Percentiles rank a stretch among this genome's conserved stretches.
These are phyloP conservation scores for Penicillium polonicum DNA, from an alignment of 2,329 filamentous ascomycete genomes.

Conservation along the genomic window DNA sequence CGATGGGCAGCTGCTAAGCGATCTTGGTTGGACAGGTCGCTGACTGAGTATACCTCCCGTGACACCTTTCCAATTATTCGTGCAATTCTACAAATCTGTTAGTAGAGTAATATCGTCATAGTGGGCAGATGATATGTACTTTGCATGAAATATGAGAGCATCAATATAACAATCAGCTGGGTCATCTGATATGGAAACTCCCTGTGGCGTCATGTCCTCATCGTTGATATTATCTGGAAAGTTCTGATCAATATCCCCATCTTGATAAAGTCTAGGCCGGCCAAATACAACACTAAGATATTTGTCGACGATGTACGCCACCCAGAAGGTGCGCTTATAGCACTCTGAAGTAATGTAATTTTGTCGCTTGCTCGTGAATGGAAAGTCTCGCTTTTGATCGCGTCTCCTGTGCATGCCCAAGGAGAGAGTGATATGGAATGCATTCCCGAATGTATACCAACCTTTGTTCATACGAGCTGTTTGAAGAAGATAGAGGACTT, in stretches of 20 bases:
- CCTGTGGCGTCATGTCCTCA: constrained; percentile 49
- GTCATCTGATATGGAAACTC: constrained; percentile 29
- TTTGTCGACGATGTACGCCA: constrained; percentile 57
- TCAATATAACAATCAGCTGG: constrained; percentile 28
- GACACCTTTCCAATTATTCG: constrained; percentile 26
- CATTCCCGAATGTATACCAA: constrained; percentile 50
- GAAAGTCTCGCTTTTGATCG: constrained; percentile 16
- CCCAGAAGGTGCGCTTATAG: constrained; percentile 57
- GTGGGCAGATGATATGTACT: constrained; percentile 15
- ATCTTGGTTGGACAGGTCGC: constrained; percentile 20
- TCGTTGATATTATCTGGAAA: constrained; percentile 53
- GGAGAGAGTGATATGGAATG: constrained; percentile 40
- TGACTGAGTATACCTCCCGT: constrained; percentile 26
- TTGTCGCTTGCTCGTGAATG: constrained; percentile 9
- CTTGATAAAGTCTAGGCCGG: constrained; percentile 56
- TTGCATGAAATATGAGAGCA: constrained; percentile 46
- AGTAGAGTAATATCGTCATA: not conserved
- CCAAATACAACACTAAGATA: constrained; percentile 59
- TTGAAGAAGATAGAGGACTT: constrained; percentile 48
- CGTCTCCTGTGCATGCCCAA: constrained; percentile 24
- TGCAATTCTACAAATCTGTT: constrained; percentile 16
- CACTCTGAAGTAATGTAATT: constrained; percentile 41
- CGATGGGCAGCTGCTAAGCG: constrained; percentile 21
- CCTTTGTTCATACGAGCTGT: constrained; percentile 51
- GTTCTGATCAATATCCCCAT: constrained; percentile 60